Conservation (phyloP, 257 asterid species). For the Handroanthus guayacan region DNA sequence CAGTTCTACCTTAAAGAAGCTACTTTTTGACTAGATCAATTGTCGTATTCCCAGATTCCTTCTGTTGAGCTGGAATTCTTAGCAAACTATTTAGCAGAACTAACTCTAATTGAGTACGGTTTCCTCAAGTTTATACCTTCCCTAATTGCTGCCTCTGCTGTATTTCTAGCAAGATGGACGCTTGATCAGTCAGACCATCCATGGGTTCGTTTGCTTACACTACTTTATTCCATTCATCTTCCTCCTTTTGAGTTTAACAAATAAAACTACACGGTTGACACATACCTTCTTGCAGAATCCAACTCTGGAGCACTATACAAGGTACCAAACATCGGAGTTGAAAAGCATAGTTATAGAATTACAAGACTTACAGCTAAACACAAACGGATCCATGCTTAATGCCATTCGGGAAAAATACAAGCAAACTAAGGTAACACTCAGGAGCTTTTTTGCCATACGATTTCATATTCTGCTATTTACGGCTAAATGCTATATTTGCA, state of each 20-base stretch:
- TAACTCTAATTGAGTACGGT: slow-evolving; percentile 78
- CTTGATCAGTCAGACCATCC: slow-evolving; percentile 93
- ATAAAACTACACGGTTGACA: neutral
- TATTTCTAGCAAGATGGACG: slow-evolving; percentile 96
- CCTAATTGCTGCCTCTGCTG: slow-evolving; percentile 88
- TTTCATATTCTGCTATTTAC: neutral
- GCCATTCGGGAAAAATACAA: slow-evolving; percentile 86
- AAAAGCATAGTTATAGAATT: slow-evolving; percentile 62
- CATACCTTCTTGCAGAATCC: slow-evolving; percentile 63
- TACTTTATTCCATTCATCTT: slow-evolving; percentile 13
- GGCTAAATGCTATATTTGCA: no score
- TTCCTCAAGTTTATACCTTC: slow-evolving; percentile 92
- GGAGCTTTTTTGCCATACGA: neutral
- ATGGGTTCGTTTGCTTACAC: slow-evolving; percentile 69
- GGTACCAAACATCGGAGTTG: slow-evolving; percentile 63
- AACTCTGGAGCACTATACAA: slow-evolving; percentile 90
- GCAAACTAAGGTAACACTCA: slow-evolving; percentile 70
- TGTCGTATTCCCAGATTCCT: slow-evolving; percentile 68
- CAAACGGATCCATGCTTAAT: slow-evolving; percentile 50
- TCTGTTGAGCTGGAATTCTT: slow-evolving; percentile 90
- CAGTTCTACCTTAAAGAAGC: slow-evolving; percentile 33
- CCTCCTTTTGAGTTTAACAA: neutral
- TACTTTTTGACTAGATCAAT: slow-evolving; percentile 24
- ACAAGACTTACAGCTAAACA: slow-evolving; percentile 74
- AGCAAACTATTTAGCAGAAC: slow-evolving; percentile 93